Evolutionary conservation across 352 stramenopile genomes (phyloP).

Genomic region (Globisporangium lucens): DNA sequence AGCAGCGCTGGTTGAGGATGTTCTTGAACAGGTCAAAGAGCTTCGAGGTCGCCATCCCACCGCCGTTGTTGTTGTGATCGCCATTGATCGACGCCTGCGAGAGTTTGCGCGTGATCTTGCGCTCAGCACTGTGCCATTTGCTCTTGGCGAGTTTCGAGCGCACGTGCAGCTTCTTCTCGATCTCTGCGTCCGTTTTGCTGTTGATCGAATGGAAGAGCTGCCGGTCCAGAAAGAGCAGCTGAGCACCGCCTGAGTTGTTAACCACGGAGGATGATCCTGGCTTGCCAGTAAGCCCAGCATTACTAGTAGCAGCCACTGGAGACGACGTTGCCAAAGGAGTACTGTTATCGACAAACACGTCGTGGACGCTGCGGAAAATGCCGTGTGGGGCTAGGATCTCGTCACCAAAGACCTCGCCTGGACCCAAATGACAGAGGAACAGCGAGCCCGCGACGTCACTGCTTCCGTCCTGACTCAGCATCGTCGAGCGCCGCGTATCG

Average conservation of each 20-base stretch:
- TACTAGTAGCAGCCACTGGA: neutral
- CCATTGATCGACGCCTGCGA: constrained; percentile 1
- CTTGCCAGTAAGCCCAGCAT: neutral
- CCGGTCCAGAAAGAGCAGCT: constrained; percentile 45
- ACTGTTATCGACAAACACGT: constrained; percentile 31
- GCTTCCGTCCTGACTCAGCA: neutral
- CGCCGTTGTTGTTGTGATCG: neutral
- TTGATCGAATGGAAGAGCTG: constrained; percentile 30
- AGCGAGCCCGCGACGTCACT: constrained; percentile 9
- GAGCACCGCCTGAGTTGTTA: neutral
- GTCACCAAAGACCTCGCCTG: constrained; percentile 52
- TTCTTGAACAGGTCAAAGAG: constrained; percentile 67
- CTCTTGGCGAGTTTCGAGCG: constrained; percentile 31
- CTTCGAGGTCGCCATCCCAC: constrained; percentile 31
- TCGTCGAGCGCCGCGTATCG: neutral
- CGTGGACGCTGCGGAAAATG: constrained; percentile 33
- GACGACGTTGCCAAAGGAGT: neutral
- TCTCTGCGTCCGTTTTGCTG: constrained; percentile 48
- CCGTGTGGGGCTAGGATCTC: constrained; percentile 36
- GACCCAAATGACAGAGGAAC: constrained; percentile 37
- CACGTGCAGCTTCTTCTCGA: constrained; percentile 36
- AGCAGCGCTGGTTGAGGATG: constrained; percentile 62
- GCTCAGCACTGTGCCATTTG: constrained; percentile 52
- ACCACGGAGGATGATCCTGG: too few species aligned
- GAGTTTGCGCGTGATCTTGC: constrained; percentile 22